Evolutionary conservation across 305 asterid genomes (phyloP), one percentile per base, ranked within the genome.

Genomic region (Ilex paraguariensis): DNA sequence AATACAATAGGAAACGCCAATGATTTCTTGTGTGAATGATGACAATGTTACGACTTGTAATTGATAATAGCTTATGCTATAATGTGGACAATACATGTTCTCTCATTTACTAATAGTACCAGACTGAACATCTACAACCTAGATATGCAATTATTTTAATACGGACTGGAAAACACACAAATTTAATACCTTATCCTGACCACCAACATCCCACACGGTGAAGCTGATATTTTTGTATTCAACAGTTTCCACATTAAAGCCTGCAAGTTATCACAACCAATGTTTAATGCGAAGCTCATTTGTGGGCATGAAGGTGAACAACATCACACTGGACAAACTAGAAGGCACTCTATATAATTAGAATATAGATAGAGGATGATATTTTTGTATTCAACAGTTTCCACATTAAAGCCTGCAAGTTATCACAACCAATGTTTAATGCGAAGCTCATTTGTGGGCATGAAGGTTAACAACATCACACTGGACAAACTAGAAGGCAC

Each of bases 121-220:
- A 49, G 7, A 11, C 13, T n/a, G 0, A 7, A 11, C 53, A 49
- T 49, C 53, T 49, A 49, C 16, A 49, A 49, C 13, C 16, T 3
- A 49, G 53, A 12, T 11, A 49, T 49, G 53, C 14, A 49, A 11
- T 49, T 11, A 12, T 7, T n/a, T 3, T 5, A 4, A 7, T 12
- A n/a, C 16, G 16, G 16, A 49, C 16, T 11, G 53, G 16, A n/a
- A 49, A 49, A 49, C 13, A 49, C 15, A 49, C 4, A 12, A 11
- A 10, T 17, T 52, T 67, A 54, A 59, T 59, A 85, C 90, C 93
- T 86, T 86, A 81, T 84, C 91, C 71, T 81, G 95, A 69, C 91
- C 95, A 31, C 90, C 91, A 12, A 86, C 87, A 81, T 86, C 95
- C 95, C 95, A 86, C 16, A 86, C 91, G 7, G 88, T 86, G 88